These are phyloP conservation scores for Cladorrhinum sp. DNA, from an alignment of 2,329 filamentous ascomycete genomes.

Conservation along the genomic window DNA sequence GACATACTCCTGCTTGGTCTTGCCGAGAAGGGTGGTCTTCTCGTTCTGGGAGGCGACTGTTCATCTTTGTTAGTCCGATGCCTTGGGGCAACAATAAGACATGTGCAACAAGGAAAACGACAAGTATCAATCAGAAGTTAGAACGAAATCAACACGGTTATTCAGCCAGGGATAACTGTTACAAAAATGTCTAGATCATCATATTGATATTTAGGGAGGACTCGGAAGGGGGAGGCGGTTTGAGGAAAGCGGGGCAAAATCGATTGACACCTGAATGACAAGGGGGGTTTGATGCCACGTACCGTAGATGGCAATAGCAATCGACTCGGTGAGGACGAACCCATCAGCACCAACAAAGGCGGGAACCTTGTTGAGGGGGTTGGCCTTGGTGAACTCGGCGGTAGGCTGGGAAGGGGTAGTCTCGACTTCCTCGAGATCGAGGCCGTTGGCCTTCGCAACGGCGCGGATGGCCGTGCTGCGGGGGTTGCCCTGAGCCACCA, in stretches of 20 bases:
- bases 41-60: conserved; percentile 98
- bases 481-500: conserved; percentile 67
- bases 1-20: conserved; percentile 97
- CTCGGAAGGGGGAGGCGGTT: conserved; percentile 13
- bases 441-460: conserved; percentile 94
- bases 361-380: conserved; percentile 86
- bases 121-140: conserved; percentile 69
- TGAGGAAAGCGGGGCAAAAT: conserved; percentile 21
- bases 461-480: conserved; percentile 85
- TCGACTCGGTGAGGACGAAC: conserved; percentile 81
- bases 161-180: conserved; percentile 99
- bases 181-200: conserved; percentile 74
- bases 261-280: conserved; percentile 29
- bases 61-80: conserved; percentile 26
- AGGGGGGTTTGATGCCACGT: conserved; percentile 47
- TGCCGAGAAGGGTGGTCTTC: conserved; percentile 98
- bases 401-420: conserved; percentile 64
- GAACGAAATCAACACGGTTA: conserved; percentile 76
- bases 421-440: conserved; percentile 83
- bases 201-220: conserved; percentile 34
- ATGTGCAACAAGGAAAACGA: conserved; percentile 31
- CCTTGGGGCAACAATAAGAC: conserved; percentile 2
- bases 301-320: conserved; percentile 98
- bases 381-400: conserved; percentile 78
- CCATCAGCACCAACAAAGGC: conserved; percentile 91